Percentiles rank a stretch among this genome's conserved stretches.
Evolutionary conservation across 768 basidiomycete genomes (phyloP).

Genomic region (Scleroderma citrinum): DNA sequence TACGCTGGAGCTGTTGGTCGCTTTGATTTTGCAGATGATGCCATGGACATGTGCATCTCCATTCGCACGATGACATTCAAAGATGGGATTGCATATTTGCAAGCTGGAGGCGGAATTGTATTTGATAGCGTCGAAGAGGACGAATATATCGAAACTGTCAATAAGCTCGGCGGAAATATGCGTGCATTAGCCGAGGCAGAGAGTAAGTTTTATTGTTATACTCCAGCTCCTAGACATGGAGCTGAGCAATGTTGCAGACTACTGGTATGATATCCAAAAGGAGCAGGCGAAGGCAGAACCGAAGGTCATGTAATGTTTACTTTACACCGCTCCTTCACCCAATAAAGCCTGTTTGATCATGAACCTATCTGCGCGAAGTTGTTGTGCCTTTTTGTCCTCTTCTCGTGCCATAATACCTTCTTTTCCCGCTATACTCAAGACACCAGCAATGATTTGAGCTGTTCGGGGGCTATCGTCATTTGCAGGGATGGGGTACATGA

Average conservation of each 20-base stretch:
- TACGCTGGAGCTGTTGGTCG: conserved; percentile 98
- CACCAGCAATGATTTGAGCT: conserved; percentile 85
- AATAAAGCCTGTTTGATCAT: conserved; percentile 22
- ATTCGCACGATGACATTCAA: conserved; percentile 98
- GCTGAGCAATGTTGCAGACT: conserved; percentile 39
- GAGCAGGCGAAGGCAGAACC: conserved; percentile 29
- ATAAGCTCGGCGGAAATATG: conserved; percentile 87
- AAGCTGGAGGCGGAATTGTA: conserved; percentile 97
- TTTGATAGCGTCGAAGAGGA: conserved; percentile 96
- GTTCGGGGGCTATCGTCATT: conserved; percentile 93
- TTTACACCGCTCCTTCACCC: conserved; percentile 10
- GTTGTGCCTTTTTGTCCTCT: conserved; percentile 22
- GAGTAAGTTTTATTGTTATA: conserved; percentile 51
- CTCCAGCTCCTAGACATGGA: background rate
- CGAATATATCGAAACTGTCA: conserved; percentile 94
- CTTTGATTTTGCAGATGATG: conserved; percentile 91
- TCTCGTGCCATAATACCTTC: conserved; percentile 55
- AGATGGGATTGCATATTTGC: conserved; percentile 83
- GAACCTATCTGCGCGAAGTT: conserved; percentile 21
- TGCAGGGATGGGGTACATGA: conserved; percentile 98
- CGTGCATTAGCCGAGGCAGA: conserved; percentile 84
- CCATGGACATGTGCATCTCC: conserved; percentile 98
- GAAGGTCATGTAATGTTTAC: conserved; percentile 7
- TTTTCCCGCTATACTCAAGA: conserved; percentile 82
- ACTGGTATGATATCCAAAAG: conserved; percentile 66